Conservation (phyloP, 345 rosid species). For the Sisymbrium irio region DNA sequence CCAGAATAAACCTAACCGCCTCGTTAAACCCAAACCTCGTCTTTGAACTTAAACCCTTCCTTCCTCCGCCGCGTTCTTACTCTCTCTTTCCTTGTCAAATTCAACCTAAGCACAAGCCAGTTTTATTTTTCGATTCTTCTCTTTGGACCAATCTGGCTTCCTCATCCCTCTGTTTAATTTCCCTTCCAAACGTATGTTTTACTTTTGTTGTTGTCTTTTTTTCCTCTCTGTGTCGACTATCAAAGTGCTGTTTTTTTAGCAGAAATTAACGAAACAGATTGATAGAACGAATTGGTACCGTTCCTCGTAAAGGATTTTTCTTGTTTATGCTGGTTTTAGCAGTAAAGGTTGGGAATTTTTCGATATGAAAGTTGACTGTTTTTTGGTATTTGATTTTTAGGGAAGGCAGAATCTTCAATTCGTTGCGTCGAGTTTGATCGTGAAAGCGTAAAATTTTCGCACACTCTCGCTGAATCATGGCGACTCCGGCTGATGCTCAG, state of each 20-base stretch:
- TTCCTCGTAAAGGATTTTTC: too few relatives aligned
- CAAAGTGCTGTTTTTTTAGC: neutral
- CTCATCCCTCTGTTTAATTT: neutral
- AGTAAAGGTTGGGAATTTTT: too few relatives aligned
- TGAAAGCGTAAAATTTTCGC: neutral
- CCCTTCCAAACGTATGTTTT: neutral
- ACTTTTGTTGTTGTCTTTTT: neutral
- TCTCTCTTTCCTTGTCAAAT: neutral
- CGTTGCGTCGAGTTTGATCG: neutral
- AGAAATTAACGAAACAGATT: neutral
- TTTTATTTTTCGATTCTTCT: neutral
- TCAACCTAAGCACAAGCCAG: neutral
- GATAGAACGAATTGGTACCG: neutral
- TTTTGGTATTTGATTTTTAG: conserved; percentile 16
- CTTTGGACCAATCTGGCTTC: neutral
- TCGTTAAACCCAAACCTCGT: conserved; percentile 24
- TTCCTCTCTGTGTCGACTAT: neutral
- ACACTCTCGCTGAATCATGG: conserved; percentile 26
- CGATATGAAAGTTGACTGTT: neutral
- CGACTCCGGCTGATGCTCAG: conserved; percentile 49
- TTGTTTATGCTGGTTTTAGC: too few relatives aligned
- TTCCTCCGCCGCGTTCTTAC: conserved; percentile 24
- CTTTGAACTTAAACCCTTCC: conserved; percentile 28
- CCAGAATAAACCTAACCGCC: conserved; percentile 23
- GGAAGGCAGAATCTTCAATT: neutral